Evolutionary conservation across 352 stramenopile species (phyloP).

Genomic region (Phytopythium helicoides): DNA sequence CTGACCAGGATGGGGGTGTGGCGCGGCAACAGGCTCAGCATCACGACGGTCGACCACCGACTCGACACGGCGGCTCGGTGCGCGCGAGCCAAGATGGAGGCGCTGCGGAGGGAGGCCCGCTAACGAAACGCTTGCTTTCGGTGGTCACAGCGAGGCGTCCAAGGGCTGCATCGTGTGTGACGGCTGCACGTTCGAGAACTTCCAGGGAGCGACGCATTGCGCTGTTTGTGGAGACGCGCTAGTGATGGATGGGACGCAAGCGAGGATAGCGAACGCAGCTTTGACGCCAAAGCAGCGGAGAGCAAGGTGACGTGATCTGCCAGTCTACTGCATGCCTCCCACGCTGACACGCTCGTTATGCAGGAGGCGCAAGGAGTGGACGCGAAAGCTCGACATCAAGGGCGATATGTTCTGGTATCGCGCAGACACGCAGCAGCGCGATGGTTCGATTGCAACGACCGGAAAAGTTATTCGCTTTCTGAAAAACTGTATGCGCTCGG

Average conservation of each 20-base stretch:
- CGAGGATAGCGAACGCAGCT: neutral
- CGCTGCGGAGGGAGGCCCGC: no score
- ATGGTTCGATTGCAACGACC: neutral
- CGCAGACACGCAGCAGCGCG: conserved; percentile 4
- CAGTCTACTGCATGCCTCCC: no score
- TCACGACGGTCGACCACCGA: conserved; percentile 29
- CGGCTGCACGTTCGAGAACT: conserved; percentile 62
- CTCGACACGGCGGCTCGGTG: conserved; percentile 45
- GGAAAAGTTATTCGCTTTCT: conserved; percentile 30
- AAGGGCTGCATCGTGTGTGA: conserved; percentile 41
- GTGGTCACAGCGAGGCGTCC: conserved; percentile 29
- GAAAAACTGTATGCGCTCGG: conserved; percentile 10
- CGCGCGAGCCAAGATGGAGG: neutral
- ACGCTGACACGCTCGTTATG: neutral
- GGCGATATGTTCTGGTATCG: conserved; percentile 61
- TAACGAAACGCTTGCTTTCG: neutral
- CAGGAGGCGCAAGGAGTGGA: conserved; percentile 54
- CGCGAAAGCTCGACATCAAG: conserved; percentile 48
- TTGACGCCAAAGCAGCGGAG: neutral
- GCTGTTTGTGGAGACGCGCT: conserved; percentile 42
- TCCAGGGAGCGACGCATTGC: conserved; percentile 47
- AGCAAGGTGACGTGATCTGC: conserved; percentile 4
- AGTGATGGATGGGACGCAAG: neutral
- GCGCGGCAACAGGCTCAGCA: neutral
- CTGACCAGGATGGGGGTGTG: neutral